These are phyloP conservation scores for Whalleya microplaca DNA, from an alignment of 2,329 filamentous ascomycete species.

Conservation along the genomic window DNA sequence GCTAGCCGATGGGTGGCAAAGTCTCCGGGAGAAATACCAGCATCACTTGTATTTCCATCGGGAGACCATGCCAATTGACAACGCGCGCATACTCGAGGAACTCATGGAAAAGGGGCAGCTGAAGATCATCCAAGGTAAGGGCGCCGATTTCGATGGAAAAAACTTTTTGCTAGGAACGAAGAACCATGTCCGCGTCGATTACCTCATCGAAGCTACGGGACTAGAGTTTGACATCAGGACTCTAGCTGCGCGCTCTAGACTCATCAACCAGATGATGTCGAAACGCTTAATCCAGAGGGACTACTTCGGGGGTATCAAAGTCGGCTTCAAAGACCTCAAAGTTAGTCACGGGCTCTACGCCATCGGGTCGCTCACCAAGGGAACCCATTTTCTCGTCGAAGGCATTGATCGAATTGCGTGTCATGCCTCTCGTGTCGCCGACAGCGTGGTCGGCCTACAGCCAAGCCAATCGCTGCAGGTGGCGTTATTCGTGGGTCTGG, in stretches of 20 bases:
- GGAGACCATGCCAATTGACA: not conserved
- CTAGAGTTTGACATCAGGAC: not conserved
- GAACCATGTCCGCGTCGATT: not conserved
- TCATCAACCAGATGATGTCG: no score
- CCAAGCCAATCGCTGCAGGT: not conserved
- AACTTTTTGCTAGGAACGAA: not conserved
- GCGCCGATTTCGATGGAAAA: not conserved
- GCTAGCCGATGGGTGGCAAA: no score
- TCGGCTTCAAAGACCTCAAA: not conserved
- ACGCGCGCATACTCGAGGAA: not conserved
- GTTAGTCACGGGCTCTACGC: not conserved
- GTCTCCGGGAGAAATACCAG: no score
- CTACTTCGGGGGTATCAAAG: not conserved
- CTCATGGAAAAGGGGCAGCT: not conserved
- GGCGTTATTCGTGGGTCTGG: slow-evolving; percentile 1
- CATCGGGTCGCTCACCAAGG: slow-evolving; percentile 8
- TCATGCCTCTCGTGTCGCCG: not conserved
- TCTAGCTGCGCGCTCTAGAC: not conserved
- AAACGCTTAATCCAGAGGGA: not conserved
- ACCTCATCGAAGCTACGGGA: not conserved
- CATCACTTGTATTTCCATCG: no score
- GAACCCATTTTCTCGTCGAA: slow-evolving; percentile 1
- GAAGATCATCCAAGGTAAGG: not conserved
- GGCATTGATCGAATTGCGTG: not conserved
- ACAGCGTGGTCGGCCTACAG: not conserved